Percentiles rank a stretch among this genome's conserved stretches.
Conservation (phyloP, 805 yeast genomes). For the Scheffersomyces stipitis region DNA sequence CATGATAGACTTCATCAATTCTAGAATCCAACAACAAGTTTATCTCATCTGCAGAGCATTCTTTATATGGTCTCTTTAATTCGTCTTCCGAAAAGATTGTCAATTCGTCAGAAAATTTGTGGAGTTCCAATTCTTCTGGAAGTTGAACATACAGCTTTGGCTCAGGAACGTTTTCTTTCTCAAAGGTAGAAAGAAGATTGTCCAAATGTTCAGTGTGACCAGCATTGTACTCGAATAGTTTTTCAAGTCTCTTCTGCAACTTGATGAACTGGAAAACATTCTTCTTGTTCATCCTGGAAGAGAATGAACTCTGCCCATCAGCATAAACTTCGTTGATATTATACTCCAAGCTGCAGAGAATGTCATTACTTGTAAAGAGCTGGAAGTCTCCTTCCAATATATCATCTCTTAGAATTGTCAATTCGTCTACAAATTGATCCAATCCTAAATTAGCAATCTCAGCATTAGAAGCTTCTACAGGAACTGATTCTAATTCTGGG, state of each 20-base stretch:
- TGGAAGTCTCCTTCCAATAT: conserved; percentile 1
- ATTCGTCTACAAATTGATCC: conserved; percentile 14
- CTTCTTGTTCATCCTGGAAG: conserved; percentile 2
- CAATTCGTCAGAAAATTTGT: conserved; percentile 15
- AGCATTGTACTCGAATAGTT: conserved; percentile 5
- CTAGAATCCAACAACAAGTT: conserved; percentile 8
- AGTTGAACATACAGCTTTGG: conserved; percentile 14
- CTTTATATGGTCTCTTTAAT: conserved; percentile 9
- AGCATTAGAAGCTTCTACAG: conserved; percentile 2
- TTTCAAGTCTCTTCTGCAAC: conserved; percentile 2
- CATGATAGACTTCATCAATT: conserved; percentile 7
- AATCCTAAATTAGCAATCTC: conserved; percentile 20
- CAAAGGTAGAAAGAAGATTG: not conserved
- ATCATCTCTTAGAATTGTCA: conserved; percentile 16
- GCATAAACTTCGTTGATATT: not conserved
- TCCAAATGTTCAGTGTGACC: conserved; percentile 8
- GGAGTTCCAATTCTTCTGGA: conserved; percentile 20
- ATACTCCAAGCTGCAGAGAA: not conserved
- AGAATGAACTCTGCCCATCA: not conserved
- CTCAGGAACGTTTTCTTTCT: not conserved
- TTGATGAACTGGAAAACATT: conserved; percentile 4
- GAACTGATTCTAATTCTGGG: not conserved
- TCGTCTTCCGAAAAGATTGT: conserved; percentile 11
- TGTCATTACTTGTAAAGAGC: not conserved
- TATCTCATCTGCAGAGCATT: conserved; percentile 6